Percentiles rank a stretch among this genome's conserved stretches.
Evolutionary conservation across 2,329 filamentous ascomycete species (phyloP).

Genomic region (Phialophora macrospora): DNA sequence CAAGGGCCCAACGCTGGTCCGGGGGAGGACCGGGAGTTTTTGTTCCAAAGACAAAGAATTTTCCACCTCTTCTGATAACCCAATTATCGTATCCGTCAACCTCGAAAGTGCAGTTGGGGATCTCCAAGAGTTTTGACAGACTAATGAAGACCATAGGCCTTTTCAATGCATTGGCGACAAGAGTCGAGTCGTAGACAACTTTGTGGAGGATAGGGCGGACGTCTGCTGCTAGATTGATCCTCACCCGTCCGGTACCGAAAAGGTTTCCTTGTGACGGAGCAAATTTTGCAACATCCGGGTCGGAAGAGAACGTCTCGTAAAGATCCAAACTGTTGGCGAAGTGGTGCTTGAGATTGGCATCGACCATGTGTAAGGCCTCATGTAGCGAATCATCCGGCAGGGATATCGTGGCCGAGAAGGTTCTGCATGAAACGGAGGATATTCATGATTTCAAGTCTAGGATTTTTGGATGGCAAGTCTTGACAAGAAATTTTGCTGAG

Average conservation of each 20-base stretch:
- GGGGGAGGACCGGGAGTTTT: background rate
- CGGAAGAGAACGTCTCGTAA: slow-evolving; percentile 1
- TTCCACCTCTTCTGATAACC: background rate
- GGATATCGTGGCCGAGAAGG: background rate
- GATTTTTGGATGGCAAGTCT: background rate
- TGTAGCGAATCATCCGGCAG: background rate
- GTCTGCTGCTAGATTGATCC: background rate
- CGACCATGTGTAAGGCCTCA: background rate
- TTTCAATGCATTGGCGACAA: background rate
- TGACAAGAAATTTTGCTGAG: background rate
- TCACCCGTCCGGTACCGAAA: background rate
- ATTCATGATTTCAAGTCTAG: background rate
- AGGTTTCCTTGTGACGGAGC: background rate
- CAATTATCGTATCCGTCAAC: background rate
- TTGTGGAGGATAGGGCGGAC: slow-evolving; percentile 8
- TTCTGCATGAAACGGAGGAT: background rate
- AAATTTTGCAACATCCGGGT: background rate
- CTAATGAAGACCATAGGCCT: slow-evolving; percentile 3
- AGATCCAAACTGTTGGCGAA: slow-evolving; percentile 7
- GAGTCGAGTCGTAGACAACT: background rate
- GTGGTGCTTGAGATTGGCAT: background rate
- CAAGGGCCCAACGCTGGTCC: background rate
- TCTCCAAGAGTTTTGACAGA: background rate
- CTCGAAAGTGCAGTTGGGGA: background rate
- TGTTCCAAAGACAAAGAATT: background rate